Percentiles rank a stretch among this genome's conserved stretches.
These are phyloP conservation scores for Cucurbita pepo DNA, from an alignment of 306 rosid species.

Conservation along the genomic window DNA sequence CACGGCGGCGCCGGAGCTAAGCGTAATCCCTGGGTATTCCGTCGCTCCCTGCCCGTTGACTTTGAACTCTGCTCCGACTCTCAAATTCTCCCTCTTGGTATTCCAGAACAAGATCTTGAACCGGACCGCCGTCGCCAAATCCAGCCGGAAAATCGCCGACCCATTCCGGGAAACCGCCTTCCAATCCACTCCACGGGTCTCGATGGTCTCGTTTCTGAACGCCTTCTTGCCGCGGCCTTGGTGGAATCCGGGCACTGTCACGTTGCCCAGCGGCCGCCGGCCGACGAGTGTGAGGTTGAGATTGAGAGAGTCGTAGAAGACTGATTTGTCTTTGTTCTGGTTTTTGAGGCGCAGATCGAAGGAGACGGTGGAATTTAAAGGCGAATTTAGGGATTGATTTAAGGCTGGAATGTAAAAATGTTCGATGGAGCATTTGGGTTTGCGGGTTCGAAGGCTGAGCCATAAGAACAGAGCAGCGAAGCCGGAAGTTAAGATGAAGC, in stretches of 20 bases:
- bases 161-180: conserved; percentile 7
- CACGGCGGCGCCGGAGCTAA: conserved; percentile 32
- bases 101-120: conserved; percentile 55
- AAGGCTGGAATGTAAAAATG: conserved; percentile 54
- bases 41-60: conserved; percentile 25
- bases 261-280: conserved; percentile 10
- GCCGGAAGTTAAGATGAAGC: conserved; percentile 18
- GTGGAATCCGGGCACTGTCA: conserved; percentile 19
- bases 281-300: conserved; percentile 22
- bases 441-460: conserved; percentile 30
- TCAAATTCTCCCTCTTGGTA: conserved; percentile 31
- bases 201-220: not conserved
- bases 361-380: conserved; percentile 21
- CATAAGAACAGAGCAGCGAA: conserved; percentile 27
- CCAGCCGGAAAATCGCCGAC: conserved; percentile 23
- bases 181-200: conserved; percentile 8
- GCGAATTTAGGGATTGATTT: conserved; percentile 26
- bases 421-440: conserved; percentile 33
- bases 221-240: conserved; percentile 77
- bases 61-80: conserved; percentile 36
- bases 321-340: conserved; percentile 55
- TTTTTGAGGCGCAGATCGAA: conserved; percentile 23
- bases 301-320: conserved; percentile 40
- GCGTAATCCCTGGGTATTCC: conserved; percentile 16
- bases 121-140: conserved; percentile 48